Evolutionary conservation across 176 grass and related monocot species (phyloP).

Genomic region (Hsuehochloa calcarea): DNA sequence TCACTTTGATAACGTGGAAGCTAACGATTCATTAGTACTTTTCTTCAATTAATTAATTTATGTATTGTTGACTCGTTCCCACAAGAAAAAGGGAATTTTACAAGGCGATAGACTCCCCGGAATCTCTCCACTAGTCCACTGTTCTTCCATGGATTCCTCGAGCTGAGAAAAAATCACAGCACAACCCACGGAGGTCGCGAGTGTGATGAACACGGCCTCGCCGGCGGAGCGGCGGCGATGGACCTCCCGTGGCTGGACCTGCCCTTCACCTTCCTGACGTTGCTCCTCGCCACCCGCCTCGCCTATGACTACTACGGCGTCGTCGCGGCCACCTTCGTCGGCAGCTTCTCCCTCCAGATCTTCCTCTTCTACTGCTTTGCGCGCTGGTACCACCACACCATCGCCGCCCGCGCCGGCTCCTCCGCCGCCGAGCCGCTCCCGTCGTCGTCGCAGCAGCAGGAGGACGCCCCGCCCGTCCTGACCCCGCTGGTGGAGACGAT

Average conservation of each 20-base stretch:
- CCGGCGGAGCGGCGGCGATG: slow-evolving; percentile 31
- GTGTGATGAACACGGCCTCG: slow-evolving; percentile 15
- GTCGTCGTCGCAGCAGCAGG: not conserved
- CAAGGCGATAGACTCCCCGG: not conserved
- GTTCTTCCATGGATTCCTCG: slow-evolving; percentile 18
- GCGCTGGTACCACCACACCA: slow-evolving; percentile 44
- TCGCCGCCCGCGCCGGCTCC: not conserved
- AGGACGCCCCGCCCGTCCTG: slow-evolving; percentile 38
- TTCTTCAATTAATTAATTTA: not conserved
- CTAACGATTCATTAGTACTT: too few relatives aligned
- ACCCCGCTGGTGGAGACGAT: slow-evolving; percentile 26
- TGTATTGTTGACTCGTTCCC: slow-evolving; percentile 13
- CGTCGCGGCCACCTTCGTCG: slow-evolving; percentile 47
- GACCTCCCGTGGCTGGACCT: slow-evolving; percentile 50
- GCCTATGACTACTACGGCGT: slow-evolving; percentile 49
- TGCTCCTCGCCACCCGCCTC: slow-evolving; percentile 49
- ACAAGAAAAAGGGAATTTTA: not conserved
- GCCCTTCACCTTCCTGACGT: slow-evolving; percentile 53
- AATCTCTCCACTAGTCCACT: not conserved
- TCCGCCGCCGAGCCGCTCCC: not conserved
- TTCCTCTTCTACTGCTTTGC: slow-evolving; percentile 67
- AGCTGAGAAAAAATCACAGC: slow-evolving; percentile 5
- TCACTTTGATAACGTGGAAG: too few relatives aligned
- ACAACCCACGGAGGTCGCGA: not conserved
- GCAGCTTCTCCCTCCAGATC: slow-evolving; percentile 56